Evolutionary conservation across 108 stramenopile genomes (phyloP).

Genomic region (Stephanodiscus triporus): DNA sequence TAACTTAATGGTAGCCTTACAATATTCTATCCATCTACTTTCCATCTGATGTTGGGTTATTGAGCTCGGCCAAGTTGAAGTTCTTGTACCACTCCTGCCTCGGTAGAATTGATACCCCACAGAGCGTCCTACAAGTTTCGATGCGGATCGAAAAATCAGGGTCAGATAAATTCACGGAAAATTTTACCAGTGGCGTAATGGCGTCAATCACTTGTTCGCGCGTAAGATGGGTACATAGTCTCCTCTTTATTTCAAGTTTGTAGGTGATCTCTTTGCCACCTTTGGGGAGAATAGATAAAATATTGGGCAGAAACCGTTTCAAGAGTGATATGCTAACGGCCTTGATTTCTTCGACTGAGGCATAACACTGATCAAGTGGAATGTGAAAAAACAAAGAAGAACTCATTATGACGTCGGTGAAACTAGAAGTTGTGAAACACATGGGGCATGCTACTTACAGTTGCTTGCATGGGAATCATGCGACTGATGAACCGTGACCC

Average conservation of each 20-base stretch:
- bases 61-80: constrained; percentile 54
- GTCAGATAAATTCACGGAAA: constrained; percentile 60
- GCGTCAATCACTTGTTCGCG: constrained; percentile 57
- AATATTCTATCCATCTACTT: no score
- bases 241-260: constrained; percentile 66
- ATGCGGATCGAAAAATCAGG: constrained; percentile 72
- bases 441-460: constrained; percentile 29
- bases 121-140: constrained; percentile 71
- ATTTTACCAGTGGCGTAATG: constrained; percentile 46
- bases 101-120: constrained; percentile 68
- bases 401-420: not conserved
- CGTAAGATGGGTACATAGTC: constrained; percentile 58
- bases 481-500: constrained; percentile 73
- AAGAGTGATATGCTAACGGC: constrained; percentile 50
- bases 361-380: constrained; percentile 51
- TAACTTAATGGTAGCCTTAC: no score
- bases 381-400: not conserved
- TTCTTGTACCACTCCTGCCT: constrained; percentile 46
- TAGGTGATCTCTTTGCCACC: constrained; percentile 37
- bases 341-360: constrained; percentile 71
- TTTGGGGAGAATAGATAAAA: not conserved
- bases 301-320: constrained; percentile 38
- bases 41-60: constrained; percentile 1
- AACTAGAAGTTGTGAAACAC: not conserved
- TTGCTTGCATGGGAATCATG: constrained; percentile 84